A percentile compares a stretch with the other conserved stretches of the same genome.
Evolutionary conservation across 225 moss, liverwort and hornwort species (phyloP).

Genomic region (Sphagnum tenellum): DNA sequence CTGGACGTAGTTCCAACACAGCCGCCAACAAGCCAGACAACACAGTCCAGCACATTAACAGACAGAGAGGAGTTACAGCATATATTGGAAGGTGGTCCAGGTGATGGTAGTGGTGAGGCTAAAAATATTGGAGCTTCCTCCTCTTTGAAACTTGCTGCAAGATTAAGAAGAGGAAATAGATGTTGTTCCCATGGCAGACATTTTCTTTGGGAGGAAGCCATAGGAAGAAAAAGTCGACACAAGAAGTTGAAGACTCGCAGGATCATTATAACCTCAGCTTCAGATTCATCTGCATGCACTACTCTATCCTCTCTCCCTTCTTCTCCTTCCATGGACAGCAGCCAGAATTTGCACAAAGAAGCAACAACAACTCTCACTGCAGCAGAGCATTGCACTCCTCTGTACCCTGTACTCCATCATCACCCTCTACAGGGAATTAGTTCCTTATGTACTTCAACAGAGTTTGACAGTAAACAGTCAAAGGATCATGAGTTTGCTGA

Average conservation of each 20-base stretch:
- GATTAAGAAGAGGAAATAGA: not conserved
- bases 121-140: not conserved
- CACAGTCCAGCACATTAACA: not conserved
- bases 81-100: not conserved
- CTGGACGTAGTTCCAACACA: too few relatives aligned
- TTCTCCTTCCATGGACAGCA: too few relatives aligned
- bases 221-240: constrained; percentile 6
- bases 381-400: too few relatives aligned
- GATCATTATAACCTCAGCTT: constrained; percentile 11
- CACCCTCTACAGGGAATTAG: constrained; percentile 23
- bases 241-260: constrained; percentile 28
- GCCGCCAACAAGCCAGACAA: not conserved
- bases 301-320: constrained; percentile 37
- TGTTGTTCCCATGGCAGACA: not conserved
- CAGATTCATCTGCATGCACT: constrained; percentile 36
- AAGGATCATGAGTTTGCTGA: constrained; percentile 7
- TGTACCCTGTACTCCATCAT: constrained; percentile 55
- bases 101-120: not conserved
- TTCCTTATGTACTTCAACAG: too few relatives aligned
- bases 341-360: too few relatives aligned
- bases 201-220: constrained; percentile 1
- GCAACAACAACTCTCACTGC: too few relatives aligned
- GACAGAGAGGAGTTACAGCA: not conserved
- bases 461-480: constrained; percentile 46
- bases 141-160: not conserved